phyloP scores from a whole-genome alignment of 2,329 filamentous ascomycete genomes.

The Geosmithia morbida region DNA sequence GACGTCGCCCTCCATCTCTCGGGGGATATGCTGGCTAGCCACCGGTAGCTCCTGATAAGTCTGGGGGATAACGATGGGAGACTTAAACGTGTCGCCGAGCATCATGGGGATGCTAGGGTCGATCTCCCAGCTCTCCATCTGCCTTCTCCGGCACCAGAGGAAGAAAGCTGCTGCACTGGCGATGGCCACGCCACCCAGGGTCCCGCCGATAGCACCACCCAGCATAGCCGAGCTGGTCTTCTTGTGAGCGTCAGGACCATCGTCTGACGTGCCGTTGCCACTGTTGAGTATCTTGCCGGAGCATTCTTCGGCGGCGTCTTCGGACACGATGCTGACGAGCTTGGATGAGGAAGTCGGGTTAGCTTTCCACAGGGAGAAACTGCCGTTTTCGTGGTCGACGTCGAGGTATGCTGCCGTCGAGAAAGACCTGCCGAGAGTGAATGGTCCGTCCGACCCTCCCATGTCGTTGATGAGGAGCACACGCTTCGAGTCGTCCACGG shows the following conservation, averaged over 20 bases:
- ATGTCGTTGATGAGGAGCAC: constrained; percentile 12
- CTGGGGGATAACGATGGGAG: not conserved
- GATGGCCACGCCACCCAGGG: not conserved
- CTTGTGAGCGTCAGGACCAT: not conserved
- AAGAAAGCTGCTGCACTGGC: not conserved
- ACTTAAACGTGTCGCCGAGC: not conserved
- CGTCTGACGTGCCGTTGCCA: not conserved
- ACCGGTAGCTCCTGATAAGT: not conserved
- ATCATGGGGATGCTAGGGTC: not conserved
- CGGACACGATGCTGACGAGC: not conserved
- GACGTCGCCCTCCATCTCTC: not conserved
- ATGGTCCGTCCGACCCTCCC: constrained; percentile 5
- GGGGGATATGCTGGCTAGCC: not conserved
- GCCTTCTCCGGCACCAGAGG: not conserved
- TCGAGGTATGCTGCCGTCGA: constrained; percentile 19
- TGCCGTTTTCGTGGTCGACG: constrained; percentile 16
- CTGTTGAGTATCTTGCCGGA: not conserved
- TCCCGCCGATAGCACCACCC: not conserved
- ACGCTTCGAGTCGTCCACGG: constrained; percentile 4
- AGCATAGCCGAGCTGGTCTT: not conserved
- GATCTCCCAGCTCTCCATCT: not conserved
- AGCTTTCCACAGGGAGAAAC: constrained; percentile 19
- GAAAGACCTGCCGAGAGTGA: constrained; percentile 16
- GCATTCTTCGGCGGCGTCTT: not conserved
- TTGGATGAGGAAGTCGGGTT: constrained; percentile 10